A percentile compares a stretch with the other conserved stretches of the same genome.
These are phyloP conservation scores for Fusarium solani-melongenae DNA, from an alignment of 2,329 filamentous ascomycete species.

Conservation along the genomic window DNA sequence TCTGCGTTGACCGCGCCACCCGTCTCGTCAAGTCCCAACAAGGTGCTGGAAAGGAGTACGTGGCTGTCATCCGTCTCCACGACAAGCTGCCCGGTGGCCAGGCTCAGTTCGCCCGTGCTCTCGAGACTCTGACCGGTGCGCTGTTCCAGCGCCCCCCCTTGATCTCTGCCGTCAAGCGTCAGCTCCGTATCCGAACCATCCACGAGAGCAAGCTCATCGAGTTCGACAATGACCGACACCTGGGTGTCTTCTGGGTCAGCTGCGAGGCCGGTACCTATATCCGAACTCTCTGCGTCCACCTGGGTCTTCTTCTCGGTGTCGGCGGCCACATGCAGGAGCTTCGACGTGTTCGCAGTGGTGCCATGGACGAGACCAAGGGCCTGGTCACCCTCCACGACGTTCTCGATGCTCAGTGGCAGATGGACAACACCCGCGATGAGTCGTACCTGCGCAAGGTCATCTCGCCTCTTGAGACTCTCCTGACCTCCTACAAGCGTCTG, in stretches of 20 bases:
- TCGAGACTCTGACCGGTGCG: constrained; percentile 95
- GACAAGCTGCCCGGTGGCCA: constrained; percentile 95
- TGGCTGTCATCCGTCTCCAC: constrained; percentile 93
- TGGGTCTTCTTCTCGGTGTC: constrained; percentile 80
- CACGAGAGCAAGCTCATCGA: constrained; percentile 97
- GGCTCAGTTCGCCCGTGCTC: constrained; percentile 89
- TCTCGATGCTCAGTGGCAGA: constrained; percentile 93
- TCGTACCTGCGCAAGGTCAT: constrained; percentile 92
- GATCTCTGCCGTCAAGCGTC: constrained; percentile 98
- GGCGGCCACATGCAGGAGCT: constrained; percentile 99
- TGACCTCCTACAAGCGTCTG: constrained; percentile 94
- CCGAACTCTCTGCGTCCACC: constrained; percentile 95
- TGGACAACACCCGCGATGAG: constrained; percentile 96
- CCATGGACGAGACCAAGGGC: constrained; percentile 90
- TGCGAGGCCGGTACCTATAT: constrained; percentile 99
- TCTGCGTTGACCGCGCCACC: constrained; percentile 96
- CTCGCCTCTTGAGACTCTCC: constrained; percentile 88
- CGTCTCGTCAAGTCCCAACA: constrained; percentile 99
- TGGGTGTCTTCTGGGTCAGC: constrained; percentile 99
- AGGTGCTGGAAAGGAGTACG: constrained; percentile 98
- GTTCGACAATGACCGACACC: constrained; percentile 97
- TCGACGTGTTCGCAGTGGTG: constrained; percentile 90
- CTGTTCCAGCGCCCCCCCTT: constrained; percentile 92
- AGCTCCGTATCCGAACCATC: constrained; percentile 97
- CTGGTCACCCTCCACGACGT: constrained; percentile 90